These are phyloP conservation scores for Blastocystis sp. DNA, from an alignment of 352 stramenopile genomes.

Conservation along the genomic window DNA sequence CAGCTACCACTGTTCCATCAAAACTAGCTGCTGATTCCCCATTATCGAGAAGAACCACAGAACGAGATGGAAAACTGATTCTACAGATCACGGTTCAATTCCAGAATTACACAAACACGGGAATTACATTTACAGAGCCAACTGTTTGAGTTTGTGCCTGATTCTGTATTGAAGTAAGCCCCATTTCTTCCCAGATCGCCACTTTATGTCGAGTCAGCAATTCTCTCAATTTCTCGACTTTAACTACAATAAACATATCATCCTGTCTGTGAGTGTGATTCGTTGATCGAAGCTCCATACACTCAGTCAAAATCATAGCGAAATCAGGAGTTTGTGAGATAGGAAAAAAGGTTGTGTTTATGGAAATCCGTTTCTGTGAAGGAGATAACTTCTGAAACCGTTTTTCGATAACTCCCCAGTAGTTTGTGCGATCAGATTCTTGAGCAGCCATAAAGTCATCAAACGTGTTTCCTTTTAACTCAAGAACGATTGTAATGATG, in stretches of 20 bases:
- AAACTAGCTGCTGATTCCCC: not conserved
- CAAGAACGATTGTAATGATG: conserved; percentile 15
- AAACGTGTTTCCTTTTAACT: not conserved
- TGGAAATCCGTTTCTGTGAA: conserved; percentile 5
- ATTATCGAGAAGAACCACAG: conserved; percentile 1
- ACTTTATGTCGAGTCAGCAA: not conserved
- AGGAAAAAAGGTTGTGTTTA: not conserved
- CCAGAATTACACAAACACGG: not conserved
- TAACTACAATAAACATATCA: not conserved
- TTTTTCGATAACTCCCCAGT: not conserved
- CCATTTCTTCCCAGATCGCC: not conserved
- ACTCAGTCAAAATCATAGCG: conserved; percentile 7
- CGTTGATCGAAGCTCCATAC: not conserved
- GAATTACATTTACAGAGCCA: not conserved
- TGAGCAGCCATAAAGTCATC: not conserved
- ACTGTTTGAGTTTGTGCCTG: not conserved
- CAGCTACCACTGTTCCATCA: not conserved
- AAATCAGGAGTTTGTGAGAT: not conserved
- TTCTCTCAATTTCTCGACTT: not conserved
- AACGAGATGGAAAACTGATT: not conserved
- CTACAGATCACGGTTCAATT: not conserved
- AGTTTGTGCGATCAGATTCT: not conserved
- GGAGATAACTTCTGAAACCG: not conserved
- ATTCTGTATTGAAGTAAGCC: not conserved
- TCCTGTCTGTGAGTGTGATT: not conserved